Evolutionary conservation across 2,329 filamentous ascomycete species (phyloP).

Genomic region (Paramyrothecium roridum): DNA sequence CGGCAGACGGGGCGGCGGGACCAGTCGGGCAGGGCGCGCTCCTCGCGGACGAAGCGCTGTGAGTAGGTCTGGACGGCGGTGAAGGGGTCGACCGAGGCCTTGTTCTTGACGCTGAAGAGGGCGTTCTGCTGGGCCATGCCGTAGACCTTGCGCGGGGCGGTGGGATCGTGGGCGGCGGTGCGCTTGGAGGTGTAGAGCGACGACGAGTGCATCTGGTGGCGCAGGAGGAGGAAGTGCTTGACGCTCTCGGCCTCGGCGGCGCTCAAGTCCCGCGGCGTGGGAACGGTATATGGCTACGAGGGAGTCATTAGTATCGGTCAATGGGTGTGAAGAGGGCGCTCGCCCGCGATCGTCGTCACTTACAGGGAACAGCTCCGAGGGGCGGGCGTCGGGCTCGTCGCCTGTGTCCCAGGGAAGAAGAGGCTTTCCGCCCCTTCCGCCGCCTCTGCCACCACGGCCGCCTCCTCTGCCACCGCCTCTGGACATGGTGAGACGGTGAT

Average conservation of each 20-base stretch:
- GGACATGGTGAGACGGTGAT: slow-evolving; percentile 36
- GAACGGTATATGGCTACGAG: slow-evolving; percentile 46
- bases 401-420: slow-evolving; percentile 50
- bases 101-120: slow-evolving; percentile 51
- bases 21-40: slow-evolving; percentile 53
- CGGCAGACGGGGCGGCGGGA: slow-evolving; percentile 44
- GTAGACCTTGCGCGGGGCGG: slow-evolving; percentile 40
- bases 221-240: slow-evolving; percentile 51
- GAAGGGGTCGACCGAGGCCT: slow-evolving; percentile 56
- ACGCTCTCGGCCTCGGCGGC: slow-evolving; percentile 43
- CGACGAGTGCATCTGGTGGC: slow-evolving; percentile 52
- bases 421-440: slow-evolving; percentile 41
- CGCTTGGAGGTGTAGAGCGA: slow-evolving; percentile 56
- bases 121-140: slow-evolving; percentile 58
- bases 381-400: slow-evolving; percentile 54
- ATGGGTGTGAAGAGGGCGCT: background rate
- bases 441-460: slow-evolving; percentile 47
- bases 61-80: slow-evolving; percentile 57
- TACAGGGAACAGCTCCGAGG: slow-evolving; percentile 59
- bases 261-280: slow-evolving; percentile 39
- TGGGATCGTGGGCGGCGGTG: slow-evolving; percentile 34
- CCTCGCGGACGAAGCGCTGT: slow-evolving; percentile 48
- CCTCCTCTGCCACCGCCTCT: slow-evolving; percentile 50
- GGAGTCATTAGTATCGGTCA: slow-evolving; percentile 5
- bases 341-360: slow-evolving; percentile 17